Evolutionary conservation across 345 rosid genomes (phyloP).

Genomic region (Kandelia obovata): DNA sequence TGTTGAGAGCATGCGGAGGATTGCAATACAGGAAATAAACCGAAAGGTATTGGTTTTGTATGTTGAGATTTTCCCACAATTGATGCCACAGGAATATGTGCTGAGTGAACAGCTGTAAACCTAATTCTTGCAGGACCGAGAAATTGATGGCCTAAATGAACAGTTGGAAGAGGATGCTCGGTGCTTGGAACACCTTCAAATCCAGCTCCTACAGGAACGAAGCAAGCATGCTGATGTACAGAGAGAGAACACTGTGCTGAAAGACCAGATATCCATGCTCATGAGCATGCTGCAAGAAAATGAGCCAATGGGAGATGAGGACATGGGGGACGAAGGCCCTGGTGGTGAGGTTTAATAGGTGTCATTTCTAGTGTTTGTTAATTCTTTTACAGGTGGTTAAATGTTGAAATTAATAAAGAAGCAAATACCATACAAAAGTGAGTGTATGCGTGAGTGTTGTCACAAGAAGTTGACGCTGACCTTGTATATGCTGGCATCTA

Average conservation of each 20-base stretch:
- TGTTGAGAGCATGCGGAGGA: constrained; percentile 94
- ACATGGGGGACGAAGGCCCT: constrained; percentile 32
- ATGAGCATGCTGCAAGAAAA: constrained; percentile 75
- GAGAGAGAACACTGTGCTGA: constrained; percentile 73
- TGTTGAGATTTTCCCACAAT: neutral
- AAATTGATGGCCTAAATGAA: constrained; percentile 82
- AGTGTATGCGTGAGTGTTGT: neutral
- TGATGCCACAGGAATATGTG: neutral
- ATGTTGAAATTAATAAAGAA: constrained; percentile 21
- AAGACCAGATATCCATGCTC: constrained; percentile 77
- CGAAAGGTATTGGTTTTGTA: constrained; percentile 55
- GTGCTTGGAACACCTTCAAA: constrained; percentile 76
- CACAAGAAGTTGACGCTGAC: neutral
- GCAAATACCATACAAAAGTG: neutral
- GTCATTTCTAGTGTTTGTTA: neutral
- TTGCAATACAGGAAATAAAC: constrained; percentile 94
- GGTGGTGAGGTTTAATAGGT: constrained; percentile 44
- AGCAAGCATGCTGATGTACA: constrained; percentile 73
- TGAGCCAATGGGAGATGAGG: constrained; percentile 39
- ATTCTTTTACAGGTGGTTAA: constrained; percentile 32
- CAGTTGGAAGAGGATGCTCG: constrained; percentile 85
- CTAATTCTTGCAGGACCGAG: constrained; percentile 61
- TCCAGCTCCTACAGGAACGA: constrained; percentile 75
- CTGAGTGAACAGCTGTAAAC: neutral
- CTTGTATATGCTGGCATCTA: neutral